Evolutionary conservation across 169 alveolate genomes (phyloP).

Genomic region (Eimeria tenella): DNA sequence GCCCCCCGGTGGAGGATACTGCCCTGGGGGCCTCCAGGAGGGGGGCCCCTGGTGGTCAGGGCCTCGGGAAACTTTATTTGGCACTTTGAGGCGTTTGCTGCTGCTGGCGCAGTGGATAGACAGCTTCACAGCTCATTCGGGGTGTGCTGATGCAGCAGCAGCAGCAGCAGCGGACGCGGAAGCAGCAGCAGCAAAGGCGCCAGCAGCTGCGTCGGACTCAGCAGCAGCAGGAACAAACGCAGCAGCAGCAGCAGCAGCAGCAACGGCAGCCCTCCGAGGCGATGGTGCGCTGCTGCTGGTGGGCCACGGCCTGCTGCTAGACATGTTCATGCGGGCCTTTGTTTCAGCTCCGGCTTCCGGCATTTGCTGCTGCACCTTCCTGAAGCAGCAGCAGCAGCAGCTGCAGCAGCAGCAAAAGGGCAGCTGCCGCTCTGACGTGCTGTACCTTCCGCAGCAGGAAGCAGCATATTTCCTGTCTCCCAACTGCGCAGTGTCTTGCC

Average conservation of each 20-base stretch:
- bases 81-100: background rate
- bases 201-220: background rate
- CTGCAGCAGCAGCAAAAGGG: background rate
- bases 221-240: background rate
- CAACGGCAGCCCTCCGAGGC: slow-evolving; percentile 2
- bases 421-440: background rate
- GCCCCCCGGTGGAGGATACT: slow-evolving; percentile 32
- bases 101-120: slow-evolving; percentile 18
- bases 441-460: slow-evolving; percentile 32
- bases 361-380: slow-evolving; percentile 39
- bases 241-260: background rate
- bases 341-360: slow-evolving; percentile 35
- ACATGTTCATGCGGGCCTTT: background rate
- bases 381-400: slow-evolving; percentile 24
- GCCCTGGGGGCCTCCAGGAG: background rate
- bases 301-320: slow-evolving; percentile 40
- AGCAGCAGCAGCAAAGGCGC: background rate
- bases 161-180: background rate
- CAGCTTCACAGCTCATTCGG: slow-evolving; percentile 17
- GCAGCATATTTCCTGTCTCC: background rate
- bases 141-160: background rate
- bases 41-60: slow-evolving; percentile 63
- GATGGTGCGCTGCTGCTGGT: slow-evolving; percentile 52
- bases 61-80: slow-evolving; percentile 18
- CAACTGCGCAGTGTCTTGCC: slow-evolving; percentile 8